These are phyloP conservation scores for Dipodascus albidus DNA, from an alignment of 805 yeast species.

Conservation along the genomic window DNA sequence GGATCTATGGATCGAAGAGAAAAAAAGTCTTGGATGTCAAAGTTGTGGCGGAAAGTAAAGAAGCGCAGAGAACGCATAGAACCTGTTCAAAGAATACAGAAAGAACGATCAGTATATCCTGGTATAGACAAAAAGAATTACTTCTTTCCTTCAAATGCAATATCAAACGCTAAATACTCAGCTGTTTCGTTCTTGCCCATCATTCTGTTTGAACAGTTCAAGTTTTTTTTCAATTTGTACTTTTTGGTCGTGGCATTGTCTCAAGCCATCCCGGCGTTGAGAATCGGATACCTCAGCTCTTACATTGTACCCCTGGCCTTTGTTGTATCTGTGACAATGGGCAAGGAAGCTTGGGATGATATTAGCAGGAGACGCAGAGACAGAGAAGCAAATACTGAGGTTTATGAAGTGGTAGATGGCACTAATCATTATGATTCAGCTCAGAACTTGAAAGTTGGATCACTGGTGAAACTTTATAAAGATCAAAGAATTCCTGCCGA, in stretches of 20 bases:
- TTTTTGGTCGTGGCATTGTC: slow-evolving; percentile 89
- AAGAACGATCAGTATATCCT: not conserved
- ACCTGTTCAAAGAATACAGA: not conserved
- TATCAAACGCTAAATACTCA: slow-evolving; percentile 90
- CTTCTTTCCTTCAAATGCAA: slow-evolving; percentile 51
- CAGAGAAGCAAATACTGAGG: slow-evolving; percentile 74
- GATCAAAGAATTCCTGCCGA: slow-evolving; percentile 92
- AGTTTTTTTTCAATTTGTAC: slow-evolving; percentile 88
- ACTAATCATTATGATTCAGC: slow-evolving; percentile 31
- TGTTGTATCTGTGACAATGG: slow-evolving; percentile 85
- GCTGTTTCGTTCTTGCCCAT: slow-evolving; percentile 81
- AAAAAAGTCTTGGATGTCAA: not conserved
- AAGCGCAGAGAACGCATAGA: not conserved
- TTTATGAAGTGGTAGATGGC: slow-evolving; percentile 52
- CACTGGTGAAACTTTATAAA: slow-evolving; percentile 65
- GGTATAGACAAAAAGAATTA: slow-evolving; percentile 7
- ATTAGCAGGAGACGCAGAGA: slow-evolving; percentile 84
- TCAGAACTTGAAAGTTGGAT: slow-evolving; percentile 72
- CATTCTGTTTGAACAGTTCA: slow-evolving; percentile 88
- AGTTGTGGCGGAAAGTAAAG: not conserved
- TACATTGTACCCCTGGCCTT: slow-evolving; percentile 91
- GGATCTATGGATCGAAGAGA: not conserved
- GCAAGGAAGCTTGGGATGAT: slow-evolving; percentile 93
- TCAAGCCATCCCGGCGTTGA: slow-evolving; percentile 75
- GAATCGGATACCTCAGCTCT: slow-evolving; percentile 89